A percentile compares a stretch with the other conserved stretches of the same genome.
These are phyloP conservation scores for Thielaviopsis ethacetica DNA, from an alignment of 2,329 filamentous ascomycete species.

Conservation along the genomic window DNA sequence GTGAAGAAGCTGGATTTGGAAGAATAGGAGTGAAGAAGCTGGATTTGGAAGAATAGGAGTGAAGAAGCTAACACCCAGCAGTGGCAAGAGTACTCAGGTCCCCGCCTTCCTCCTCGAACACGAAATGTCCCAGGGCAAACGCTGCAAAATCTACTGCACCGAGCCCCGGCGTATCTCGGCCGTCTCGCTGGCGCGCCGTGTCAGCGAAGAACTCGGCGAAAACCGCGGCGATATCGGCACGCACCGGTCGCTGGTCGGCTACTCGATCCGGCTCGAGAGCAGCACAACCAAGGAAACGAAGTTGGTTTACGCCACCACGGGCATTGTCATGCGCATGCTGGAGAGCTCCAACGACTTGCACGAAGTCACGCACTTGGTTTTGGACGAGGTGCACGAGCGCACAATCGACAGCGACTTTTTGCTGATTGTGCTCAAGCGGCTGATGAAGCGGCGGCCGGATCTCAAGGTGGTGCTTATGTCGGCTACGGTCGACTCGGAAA, in stretches of 20 bases:
- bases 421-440: constrained; percentile 73
- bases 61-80: constrained; percentile 13
- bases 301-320: constrained; percentile 74
- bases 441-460: constrained; percentile 60
- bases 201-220: constrained; percentile 90
- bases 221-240: constrained; percentile 68
- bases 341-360: constrained; percentile 73
- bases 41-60: too few species aligned
- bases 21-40: too few species aligned
- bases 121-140: constrained; percentile 60
- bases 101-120: constrained; percentile 86
- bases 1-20: background rate
- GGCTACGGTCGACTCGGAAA: constrained; percentile 82
- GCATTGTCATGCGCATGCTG: constrained; percentile 96
- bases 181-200: constrained; percentile 79
- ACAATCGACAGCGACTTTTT: constrained; percentile 95
- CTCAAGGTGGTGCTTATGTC: constrained; percentile 95
- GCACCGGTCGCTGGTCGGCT: constrained; percentile 70
- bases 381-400: constrained; percentile 96
- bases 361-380: constrained; percentile 81
- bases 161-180: constrained; percentile 92
- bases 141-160: constrained; percentile 89
- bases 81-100: constrained; percentile 95
- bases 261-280: constrained; percentile 83
- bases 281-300: constrained; percentile 69